These are phyloP conservation scores for Yarrowia galli DNA, from an alignment of 1,139 yeast genomes.

Conservation along the genomic window DNA sequence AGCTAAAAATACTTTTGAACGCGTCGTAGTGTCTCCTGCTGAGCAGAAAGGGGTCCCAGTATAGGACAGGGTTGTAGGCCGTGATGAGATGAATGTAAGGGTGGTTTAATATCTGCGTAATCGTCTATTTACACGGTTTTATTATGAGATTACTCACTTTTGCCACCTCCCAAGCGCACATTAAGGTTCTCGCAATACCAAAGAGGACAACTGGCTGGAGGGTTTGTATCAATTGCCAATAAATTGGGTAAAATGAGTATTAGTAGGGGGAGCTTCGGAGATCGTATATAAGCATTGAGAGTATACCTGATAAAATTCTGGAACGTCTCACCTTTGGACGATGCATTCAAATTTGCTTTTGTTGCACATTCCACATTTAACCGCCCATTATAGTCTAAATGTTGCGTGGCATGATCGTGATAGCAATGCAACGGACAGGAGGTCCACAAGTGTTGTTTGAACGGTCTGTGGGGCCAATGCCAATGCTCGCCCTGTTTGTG, in stretches of 20 bases:
- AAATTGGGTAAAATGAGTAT: not conserved
- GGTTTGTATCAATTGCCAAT: not conserved
- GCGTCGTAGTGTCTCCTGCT: not conserved
- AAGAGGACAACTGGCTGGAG: not conserved
- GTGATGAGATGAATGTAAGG: not conserved
- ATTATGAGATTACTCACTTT: not conserved
- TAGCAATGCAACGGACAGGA: not conserved
- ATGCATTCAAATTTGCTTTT: not conserved
- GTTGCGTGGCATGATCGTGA: not conserved
- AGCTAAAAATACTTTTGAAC: not conserved
- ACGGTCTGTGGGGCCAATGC: too few relatives aligned
- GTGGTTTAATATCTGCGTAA: not conserved
- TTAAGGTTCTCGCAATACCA: not conserved
- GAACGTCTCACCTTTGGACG: too few relatives aligned
- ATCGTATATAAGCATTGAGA: too few relatives aligned
- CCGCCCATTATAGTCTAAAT: conserved; percentile 2
- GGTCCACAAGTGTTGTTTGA: too few relatives aligned
- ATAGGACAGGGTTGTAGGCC: not conserved
- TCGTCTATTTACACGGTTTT: not conserved
- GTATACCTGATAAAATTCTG: too few relatives aligned
- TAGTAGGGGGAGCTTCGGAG: too few relatives aligned
- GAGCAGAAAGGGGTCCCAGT: too few relatives aligned
- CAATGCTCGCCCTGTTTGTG: not conserved
- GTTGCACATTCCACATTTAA: not conserved
- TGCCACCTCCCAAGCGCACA: not conserved